Conservation (phyloP, 1,284 basidiomycete species). For the Apiotrichum akiyoshidainum region DNA sequence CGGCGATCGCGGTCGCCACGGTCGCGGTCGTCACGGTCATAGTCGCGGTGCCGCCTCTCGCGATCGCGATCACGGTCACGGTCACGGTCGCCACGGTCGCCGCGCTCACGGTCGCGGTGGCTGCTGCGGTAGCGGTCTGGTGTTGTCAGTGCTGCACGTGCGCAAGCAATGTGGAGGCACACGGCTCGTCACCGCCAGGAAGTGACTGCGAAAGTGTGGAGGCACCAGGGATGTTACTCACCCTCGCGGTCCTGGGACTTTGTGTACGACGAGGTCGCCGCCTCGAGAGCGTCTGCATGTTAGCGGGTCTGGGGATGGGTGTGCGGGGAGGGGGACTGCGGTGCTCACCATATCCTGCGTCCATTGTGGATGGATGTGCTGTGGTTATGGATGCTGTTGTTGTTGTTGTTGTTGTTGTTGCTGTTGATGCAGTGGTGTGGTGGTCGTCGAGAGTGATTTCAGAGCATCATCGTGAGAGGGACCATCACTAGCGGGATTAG, state of each 20-base stretch:
- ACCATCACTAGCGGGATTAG: too few species aligned
- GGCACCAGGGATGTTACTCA: conserved; percentile 2
- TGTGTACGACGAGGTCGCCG: conserved; percentile 31
- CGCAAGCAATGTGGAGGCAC: too few species aligned
- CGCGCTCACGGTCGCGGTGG: conserved; percentile 1
- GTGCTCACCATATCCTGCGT: conserved; percentile 34
- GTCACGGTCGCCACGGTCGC: not conserved
- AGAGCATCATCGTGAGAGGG: not conserved
- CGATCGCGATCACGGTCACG: too few species aligned
- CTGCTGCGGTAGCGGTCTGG: conserved; percentile 7
- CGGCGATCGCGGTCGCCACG: conserved; percentile 19
- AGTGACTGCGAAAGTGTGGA: not conserved
- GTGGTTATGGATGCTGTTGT: conserved; percentile 2
- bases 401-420: not conserved
- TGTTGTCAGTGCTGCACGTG: too few species aligned
- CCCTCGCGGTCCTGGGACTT: conserved; percentile 22
- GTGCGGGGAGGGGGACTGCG: not conserved
- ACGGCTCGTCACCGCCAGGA: too few species aligned
- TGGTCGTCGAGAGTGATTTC: not conserved
- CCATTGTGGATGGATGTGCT: conserved; percentile 20
- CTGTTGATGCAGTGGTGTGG: not conserved
- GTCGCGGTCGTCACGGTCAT: not conserved
- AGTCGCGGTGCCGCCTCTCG: too few species aligned
- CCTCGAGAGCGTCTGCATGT: conserved; percentile 28
- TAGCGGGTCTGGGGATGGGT: not conserved